Evolutionary conservation across 768 basidiomycete species (phyloP), one percentile per base, ranked within the genome.

Genomic region (Russula virescens): DNA sequence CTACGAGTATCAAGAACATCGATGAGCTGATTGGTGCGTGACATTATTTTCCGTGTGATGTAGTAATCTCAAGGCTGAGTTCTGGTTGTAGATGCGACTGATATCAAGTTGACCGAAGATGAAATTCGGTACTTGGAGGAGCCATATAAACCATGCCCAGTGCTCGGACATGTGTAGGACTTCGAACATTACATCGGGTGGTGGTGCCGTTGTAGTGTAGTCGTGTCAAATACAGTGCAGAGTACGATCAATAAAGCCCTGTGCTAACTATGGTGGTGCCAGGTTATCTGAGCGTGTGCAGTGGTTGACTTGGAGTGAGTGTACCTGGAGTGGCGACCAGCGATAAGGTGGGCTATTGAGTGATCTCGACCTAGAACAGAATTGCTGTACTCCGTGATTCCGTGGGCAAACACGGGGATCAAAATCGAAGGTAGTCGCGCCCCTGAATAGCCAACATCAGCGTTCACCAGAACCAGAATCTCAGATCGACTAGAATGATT

Each of bases 1-100:
- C 58, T 40, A 66, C 65, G 18, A 64, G 25, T 34, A 18, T 64
- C 42, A 52, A 64, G 34, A 64, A 66, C n/a, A 58, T 66, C 10
- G 52, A 64, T 11, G 62, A 66, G 3, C 58, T 66, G 21, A 64
- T 66, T 25, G 48, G 62, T 66, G n/a, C 28, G 65, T 63, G 45
- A 50, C 35, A 2, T 31, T 31, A 1, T 5, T n/a, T 4, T 34
- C 13, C 16, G 7, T 26, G 19, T 18, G 25, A 10, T 16, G 19
- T 25, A 4, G 35, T 1, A n/a, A 38, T 45, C 28, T 38, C 2
- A 38, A 38, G 38, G 10, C 21, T 43, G 19, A 18, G 18, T 11
- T 21, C 9, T 54, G 35, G 11, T 25, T 23, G 35, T 26, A 64
- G 65, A 55, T 46, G 65, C 45, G 3, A 40, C 57, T 21, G 52